Evolutionary conservation across 805 yeast genomes (phyloP).

Genomic region (Priceomyces haplophilus): DNA sequence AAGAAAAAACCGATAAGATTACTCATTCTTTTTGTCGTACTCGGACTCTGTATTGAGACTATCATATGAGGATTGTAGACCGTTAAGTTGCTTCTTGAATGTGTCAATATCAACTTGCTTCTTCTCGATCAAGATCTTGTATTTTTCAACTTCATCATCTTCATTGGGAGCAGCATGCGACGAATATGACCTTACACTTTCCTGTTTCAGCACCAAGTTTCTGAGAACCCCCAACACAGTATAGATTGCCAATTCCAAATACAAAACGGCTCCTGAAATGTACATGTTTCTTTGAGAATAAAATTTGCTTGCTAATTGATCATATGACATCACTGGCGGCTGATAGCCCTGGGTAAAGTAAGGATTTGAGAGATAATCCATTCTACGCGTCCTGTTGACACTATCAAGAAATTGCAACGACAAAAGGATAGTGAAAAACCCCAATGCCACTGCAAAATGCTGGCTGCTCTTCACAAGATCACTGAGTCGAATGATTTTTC

Average conservation of each 20-base stretch:
- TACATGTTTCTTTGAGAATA: conserved; percentile 63
- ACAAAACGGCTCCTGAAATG: conserved; percentile 60
- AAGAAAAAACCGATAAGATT: no score
- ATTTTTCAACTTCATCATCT: conserved; percentile 30
- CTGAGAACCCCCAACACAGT: conserved; percentile 52
- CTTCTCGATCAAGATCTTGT: conserved; percentile 32
- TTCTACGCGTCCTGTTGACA: conserved; percentile 38
- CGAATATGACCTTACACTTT: conserved; percentile 22
- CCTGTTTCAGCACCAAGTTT: conserved; percentile 48
- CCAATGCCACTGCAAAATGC: conserved; percentile 45
- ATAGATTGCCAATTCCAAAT: conserved; percentile 51
- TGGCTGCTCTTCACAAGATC: conserved; percentile 29
- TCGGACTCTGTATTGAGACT: conserved; percentile 22
- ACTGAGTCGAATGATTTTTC: conserved; percentile 37
- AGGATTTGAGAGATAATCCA: conserved; percentile 18
- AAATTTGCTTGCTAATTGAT: conserved; percentile 56
- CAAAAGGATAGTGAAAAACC: conserved; percentile 42
- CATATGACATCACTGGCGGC: conserved; percentile 34
- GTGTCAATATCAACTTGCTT: conserved; percentile 46
- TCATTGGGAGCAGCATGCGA: conserved; percentile 8
- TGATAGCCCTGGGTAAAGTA: conserved; percentile 14
- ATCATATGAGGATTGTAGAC: conserved; percentile 50
- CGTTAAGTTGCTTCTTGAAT: conserved; percentile 49
- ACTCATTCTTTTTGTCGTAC: conserved; percentile 10
- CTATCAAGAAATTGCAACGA: conserved; percentile 55